These are phyloP conservation scores for Tetrahymena borealis DNA, from an alignment of 73 alveolate species.

Conservation along the genomic window DNA sequence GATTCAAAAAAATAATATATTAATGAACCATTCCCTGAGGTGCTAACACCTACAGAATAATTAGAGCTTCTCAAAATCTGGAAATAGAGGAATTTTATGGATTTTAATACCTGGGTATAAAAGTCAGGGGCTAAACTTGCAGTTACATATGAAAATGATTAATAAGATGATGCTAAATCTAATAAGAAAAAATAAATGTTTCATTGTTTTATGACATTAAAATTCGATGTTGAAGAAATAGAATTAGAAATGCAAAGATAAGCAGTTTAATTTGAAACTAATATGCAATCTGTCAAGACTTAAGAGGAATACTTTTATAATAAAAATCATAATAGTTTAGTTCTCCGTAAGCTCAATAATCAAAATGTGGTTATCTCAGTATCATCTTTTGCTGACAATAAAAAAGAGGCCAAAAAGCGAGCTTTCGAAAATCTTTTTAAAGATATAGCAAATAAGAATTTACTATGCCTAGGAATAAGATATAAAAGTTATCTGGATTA, in stretches of 20 bases:
- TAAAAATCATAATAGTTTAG: neutral
- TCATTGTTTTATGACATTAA: neutral
- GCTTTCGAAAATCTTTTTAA: neutral
- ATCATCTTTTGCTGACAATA: neutral
- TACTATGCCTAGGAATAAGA: neutral
- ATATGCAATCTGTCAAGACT: neutral
- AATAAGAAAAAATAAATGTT: neutral
- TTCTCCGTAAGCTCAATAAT: neutral
- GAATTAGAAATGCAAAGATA: neutral
- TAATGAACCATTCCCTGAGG: neutral
- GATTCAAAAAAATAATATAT: neutral
- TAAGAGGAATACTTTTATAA: neutral
- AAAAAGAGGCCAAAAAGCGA: neutral
- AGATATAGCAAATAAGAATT: neutral
- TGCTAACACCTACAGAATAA: neutral
- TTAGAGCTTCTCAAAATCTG: neutral
- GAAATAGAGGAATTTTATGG: neutral
- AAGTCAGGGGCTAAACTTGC: neutral
- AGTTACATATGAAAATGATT: neutral
- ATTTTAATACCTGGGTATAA: neutral
- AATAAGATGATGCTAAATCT: neutral
- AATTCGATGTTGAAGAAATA: neutral
- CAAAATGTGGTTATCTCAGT: neutral
- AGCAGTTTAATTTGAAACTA: neutral
- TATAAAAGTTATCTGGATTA: neutral